A percentile compares a stretch with the other conserved stretches of the same genome.
These are phyloP conservation scores for Puya raimondii DNA, from an alignment of 176 grass and related monocot species.

Conservation along the genomic window DNA sequence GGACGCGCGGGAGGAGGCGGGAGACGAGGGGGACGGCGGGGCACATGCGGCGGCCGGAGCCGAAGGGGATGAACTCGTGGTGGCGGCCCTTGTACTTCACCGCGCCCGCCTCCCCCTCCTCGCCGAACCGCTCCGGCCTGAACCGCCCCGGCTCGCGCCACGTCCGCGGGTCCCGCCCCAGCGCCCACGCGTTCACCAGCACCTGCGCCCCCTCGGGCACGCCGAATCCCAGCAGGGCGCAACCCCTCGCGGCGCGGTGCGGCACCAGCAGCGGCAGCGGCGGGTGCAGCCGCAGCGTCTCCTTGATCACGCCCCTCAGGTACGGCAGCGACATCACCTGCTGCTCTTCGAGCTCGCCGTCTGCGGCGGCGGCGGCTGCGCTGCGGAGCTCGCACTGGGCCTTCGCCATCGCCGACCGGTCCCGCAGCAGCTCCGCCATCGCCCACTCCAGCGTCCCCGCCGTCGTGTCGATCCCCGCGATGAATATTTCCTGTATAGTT, in stretches of 20 bases:
- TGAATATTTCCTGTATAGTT: background rate
- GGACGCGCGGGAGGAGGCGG: background rate
- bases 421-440: background rate
- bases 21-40: constrained; percentile 14
- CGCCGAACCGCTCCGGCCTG: constrained; percentile 21
- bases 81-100: constrained; percentile 13
- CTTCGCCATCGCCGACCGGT: background rate
- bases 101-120: background rate
- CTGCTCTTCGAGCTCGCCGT: background rate
- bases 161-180: constrained; percentile 6
- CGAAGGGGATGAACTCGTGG: constrained; percentile 22
- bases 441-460: constrained; percentile 1
- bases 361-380: background rate
- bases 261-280: background rate
- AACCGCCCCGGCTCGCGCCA: constrained; percentile 13
- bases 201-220: constrained; percentile 4
- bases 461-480: background rate
- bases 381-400: background rate
- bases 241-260: background rate
- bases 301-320: background rate
- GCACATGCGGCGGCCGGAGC: constrained; percentile 23
- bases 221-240: background rate
- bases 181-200: constrained; percentile 20
- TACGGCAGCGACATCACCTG: background rate
- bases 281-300: background rate